These are phyloP conservation scores for Yamadazyma tumulicola DNA, from an alignment of 805 yeast genomes.

Conservation along the genomic window DNA sequence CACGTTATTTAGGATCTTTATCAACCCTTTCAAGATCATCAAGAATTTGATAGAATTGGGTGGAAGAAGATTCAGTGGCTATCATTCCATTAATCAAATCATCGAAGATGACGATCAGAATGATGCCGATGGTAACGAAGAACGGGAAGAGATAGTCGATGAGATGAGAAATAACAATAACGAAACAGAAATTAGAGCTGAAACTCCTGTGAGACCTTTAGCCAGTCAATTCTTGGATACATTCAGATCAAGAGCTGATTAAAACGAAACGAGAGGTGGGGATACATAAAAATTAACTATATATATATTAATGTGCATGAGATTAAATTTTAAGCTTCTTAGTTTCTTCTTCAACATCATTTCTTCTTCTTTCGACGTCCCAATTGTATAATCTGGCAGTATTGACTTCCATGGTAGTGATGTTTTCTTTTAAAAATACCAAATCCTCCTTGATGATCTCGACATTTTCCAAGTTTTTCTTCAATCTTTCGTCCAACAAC, in stretches of 20 bases:
- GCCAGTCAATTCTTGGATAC: slow-evolving; percentile 61
- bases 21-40: slow-evolving; percentile 20
- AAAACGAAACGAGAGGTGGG: slow-evolving; percentile 3
- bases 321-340: slow-evolving; percentile 12
- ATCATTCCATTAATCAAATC: slow-evolving; percentile 6
- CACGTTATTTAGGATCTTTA: slow-evolving; percentile 22
- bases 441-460: slow-evolving; percentile 73
- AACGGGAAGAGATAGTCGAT: slow-evolving; percentile 10
- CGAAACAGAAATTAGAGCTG: slow-evolving; percentile 38
- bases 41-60: background rate
- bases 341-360: slow-evolving; percentile 14
- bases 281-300: no score
- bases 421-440: slow-evolving; percentile 80
- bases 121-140: slow-evolving; percentile 24
- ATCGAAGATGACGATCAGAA: slow-evolving; percentile 21
- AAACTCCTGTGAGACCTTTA: slow-evolving; percentile 59
- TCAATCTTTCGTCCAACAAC: slow-evolving; percentile 59
- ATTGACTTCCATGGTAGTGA: slow-evolving; percentile 97
- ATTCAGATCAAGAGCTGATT: slow-evolving; percentile 22
- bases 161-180: slow-evolving; percentile 9
- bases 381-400: slow-evolving; percentile 89
- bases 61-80: slow-evolving; percentile 5
- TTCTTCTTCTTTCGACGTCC: slow-evolving; percentile 75
- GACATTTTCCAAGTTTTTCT: slow-evolving; percentile 57
- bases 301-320: background rate